A percentile compares a stretch with the other conserved stretches of the same genome.
phyloP scores from a whole-genome alignment of 108 stramenopile genomes.

The Nitzschia palea region DNA sequence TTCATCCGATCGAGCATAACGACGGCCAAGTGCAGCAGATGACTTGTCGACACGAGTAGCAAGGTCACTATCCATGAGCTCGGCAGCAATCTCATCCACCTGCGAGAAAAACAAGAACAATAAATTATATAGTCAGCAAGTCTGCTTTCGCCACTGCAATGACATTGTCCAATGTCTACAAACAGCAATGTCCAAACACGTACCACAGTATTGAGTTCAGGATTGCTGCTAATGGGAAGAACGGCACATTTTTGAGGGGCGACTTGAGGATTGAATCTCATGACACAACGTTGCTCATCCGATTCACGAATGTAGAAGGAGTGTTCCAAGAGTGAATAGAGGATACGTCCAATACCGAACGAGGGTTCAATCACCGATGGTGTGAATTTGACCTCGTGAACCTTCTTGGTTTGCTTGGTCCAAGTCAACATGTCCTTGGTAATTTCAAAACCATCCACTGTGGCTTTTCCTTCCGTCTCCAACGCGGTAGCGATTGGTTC shows the following conservation, averaged over 20 bases:
- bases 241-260: constrained; percentile 99
- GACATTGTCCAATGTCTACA: no score
- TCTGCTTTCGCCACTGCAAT: no score
- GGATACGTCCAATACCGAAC: constrained; percentile 98
- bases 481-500: constrained; percentile 88
- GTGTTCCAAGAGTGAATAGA: constrained; percentile 98
- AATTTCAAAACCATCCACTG: constrained; percentile 88
- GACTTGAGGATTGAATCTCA: constrained; percentile 95
- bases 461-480: constrained; percentile 83
- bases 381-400: constrained; percentile 96
- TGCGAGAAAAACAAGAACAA: constrained; percentile 14
- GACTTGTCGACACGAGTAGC: constrained; percentile 91
- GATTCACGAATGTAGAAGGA: constrained; percentile 93
- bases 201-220: constrained; percentile 80
- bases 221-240: constrained; percentile 83
- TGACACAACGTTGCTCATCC: constrained; percentile 95
- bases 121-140: no score
- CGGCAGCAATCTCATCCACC: constrained; percentile 79
- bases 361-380: constrained; percentile 99
- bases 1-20: constrained; percentile 98
- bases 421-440: constrained; percentile 92
- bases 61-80: constrained; percentile 86
- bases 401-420: constrained; percentile 80
- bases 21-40: constrained; percentile 86
- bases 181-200: constrained; percentile 21